Evolutionary conservation across 805 yeast genomes (phyloP), one percentile per base, ranked within the genome.

Genomic region (Candida orba): DNA sequence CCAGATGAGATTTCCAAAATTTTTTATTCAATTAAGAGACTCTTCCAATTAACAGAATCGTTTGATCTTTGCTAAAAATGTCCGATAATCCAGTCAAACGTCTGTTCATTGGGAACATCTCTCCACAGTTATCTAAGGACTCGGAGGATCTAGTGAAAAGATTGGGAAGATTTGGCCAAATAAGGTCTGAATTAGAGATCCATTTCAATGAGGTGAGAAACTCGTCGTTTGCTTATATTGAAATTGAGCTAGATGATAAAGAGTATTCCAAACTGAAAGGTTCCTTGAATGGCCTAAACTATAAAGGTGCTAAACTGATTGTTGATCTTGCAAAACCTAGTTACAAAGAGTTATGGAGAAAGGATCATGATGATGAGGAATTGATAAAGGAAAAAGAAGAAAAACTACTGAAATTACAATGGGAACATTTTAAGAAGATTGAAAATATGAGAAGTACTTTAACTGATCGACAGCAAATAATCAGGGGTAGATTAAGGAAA

Each of bases 101-200:
- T 40, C 55, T 87, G 14, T 84, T 83, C 54, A 77, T 87, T 14
- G 93, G 95, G 8, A 73, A 78, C 44, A 72, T 87, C 31, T 79
- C 93, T 1, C 58, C 69, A 1, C 63, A 66, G 18, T 66, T 86
- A 10, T 72, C 74, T 3, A 65, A 67, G 1, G 66, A 69, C 23
- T 59, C 68, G 0, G 54, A 52, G 1, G 80, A 75, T 37, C 62
- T 91, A 39, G 66, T 68, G 36, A 38, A 62, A 3, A 73, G 96
- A 50, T 63, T 91, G 25, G 60, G 65, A 18, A 80, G 75, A 50
- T 84, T 75, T 61, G 97, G 96, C 5, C 57, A 59, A 3, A 53
- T 84, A 7, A 51, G 66, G 2, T 69, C 72, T 0, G 60, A 79
- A 73, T 41, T 56, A 74, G 50, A 81, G 65, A 57, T 68, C 66